These are phyloP conservation scores for Knoxia roxburghii DNA, from an alignment of 257 asterid species.

Conservation along the genomic window DNA sequence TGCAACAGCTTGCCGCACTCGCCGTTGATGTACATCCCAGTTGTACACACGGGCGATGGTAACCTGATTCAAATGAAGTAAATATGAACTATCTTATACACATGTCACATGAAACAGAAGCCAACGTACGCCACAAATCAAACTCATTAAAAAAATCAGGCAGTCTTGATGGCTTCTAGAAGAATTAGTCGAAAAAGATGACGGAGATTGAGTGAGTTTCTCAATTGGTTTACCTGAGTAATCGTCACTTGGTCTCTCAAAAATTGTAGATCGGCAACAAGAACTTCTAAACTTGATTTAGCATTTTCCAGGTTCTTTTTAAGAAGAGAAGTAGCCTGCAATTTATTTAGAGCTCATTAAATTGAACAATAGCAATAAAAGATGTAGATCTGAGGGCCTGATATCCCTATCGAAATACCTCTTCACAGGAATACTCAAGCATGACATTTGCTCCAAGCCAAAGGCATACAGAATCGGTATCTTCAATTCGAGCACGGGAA, in stretches of 20 bases:
- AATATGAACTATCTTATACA: background rate
- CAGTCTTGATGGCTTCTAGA: background rate
- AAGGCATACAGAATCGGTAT: conserved; percentile 76
- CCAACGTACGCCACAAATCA: background rate
- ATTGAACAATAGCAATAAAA: background rate
- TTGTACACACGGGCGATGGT: conserved; percentile 86
- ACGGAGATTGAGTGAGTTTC: background rate
- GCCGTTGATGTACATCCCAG: conserved; percentile 92
- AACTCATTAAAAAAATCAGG: background rate
- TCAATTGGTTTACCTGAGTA: conserved; percentile 51
- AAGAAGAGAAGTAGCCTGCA: conserved; percentile 77
- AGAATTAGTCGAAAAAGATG: background rate
- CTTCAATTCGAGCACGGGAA: conserved; percentile 75
- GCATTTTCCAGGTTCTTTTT: conserved; percentile 81
- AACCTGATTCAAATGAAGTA: conserved; percentile 46
- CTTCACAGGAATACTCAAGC: conserved; percentile 87
- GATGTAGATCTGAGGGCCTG: conserved; percentile 12
- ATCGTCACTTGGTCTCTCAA: conserved; percentile 88
- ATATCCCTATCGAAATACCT: conserved; percentile 38
- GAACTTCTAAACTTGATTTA: conserved; percentile 80
- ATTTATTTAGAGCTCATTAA: conserved; percentile 15
- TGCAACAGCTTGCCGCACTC: conserved; percentile 48
- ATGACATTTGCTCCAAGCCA: conserved; percentile 99
- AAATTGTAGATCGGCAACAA: conserved; percentile 81
- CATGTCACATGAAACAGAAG: background rate